Conservation (phyloP, 495 filamentous ascomycete genomes). For the Thermothielavioides terrestris region DNA sequence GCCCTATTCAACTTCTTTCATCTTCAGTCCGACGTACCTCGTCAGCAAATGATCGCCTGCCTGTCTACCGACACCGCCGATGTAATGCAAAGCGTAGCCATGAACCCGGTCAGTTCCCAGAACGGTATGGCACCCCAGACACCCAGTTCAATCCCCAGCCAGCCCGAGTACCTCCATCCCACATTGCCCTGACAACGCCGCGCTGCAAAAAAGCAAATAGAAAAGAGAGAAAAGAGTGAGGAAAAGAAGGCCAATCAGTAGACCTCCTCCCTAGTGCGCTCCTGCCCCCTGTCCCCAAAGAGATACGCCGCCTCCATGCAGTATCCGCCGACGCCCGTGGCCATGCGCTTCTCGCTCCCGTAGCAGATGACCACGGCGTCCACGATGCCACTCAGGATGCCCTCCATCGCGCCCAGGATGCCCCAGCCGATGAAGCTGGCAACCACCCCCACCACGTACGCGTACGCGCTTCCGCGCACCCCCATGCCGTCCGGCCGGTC, state of each 20-base stretch:
- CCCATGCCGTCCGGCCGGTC: slow-evolving; percentile 37
- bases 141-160: neutral
- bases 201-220: slow-evolving; percentile 18
- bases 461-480: slow-evolving; percentile 74
- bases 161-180: too few relatives aligned
- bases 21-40: too few relatives aligned
- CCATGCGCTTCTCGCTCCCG: slow-evolving; percentile 71
- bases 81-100: too few relatives aligned
- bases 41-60: too few relatives aligned
- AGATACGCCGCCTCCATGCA: slow-evolving; percentile 79
- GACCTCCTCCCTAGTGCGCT: slow-evolving; percentile 23
- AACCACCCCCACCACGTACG: slow-evolving; percentile 86
- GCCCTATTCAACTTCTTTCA: too few relatives aligned
- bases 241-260: too few relatives aligned
- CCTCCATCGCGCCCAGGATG: slow-evolving; percentile 89
- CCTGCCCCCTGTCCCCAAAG: slow-evolving; percentile 53
- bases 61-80: too few relatives aligned
- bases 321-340: slow-evolving; percentile 61
- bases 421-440: slow-evolving; percentile 93
- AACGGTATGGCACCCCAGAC: too few relatives aligned
- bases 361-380: slow-evolving; percentile 92
- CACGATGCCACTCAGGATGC: slow-evolving; percentile 81
- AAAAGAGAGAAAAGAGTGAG: too few relatives aligned
- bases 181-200: slow-evolving; percentile 5
- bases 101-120: too few relatives aligned